These are phyloP conservation scores for Phytophthora citricola DNA, from an alignment of 352 stramenopile species.

Conservation along the genomic window DNA sequence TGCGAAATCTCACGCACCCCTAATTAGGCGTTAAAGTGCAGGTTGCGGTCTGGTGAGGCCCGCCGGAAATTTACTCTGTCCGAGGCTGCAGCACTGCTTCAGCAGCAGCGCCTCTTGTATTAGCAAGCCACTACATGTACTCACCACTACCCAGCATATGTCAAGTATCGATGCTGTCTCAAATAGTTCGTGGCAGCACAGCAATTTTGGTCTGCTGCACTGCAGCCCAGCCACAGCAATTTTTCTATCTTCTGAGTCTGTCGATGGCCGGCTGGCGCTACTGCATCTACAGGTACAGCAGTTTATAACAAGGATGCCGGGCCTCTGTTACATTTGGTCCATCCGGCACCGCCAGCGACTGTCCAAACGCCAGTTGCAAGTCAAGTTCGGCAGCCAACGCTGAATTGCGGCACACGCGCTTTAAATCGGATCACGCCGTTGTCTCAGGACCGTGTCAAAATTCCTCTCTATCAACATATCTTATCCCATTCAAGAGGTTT, in stretches of 20 bases:
- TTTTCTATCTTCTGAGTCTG: conserved; percentile 13
- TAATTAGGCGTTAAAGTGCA: conserved; percentile 8
- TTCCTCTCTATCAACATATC: not conserved
- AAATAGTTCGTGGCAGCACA: not conserved
- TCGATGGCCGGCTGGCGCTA: not conserved
- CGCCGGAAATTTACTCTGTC: conserved; percentile 5
- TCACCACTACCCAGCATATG: not conserved
- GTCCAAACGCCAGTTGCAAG: conserved; percentile 9
- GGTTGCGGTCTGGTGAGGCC: not conserved
- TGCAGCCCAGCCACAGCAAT: conserved; percentile 10
- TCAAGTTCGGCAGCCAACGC: too few relatives aligned
- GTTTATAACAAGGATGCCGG: conserved; percentile 1
- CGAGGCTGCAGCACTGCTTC: not conserved
- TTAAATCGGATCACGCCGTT: conserved; percentile 4
- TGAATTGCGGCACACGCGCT: too few relatives aligned
- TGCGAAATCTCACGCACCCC: too few relatives aligned
- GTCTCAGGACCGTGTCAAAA: conserved; percentile 25
- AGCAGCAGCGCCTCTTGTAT: too few relatives aligned
- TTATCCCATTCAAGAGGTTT: not conserved
- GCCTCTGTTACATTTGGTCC: not conserved
- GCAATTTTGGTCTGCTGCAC: conserved; percentile 7
- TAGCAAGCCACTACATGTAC: not conserved
- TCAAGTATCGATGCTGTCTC: conserved; percentile 7
- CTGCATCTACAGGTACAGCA: not conserved
- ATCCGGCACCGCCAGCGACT: conserved; percentile 10